A percentile compares a stretch with the other conserved stretches of the same genome.
phyloP scores from a whole-genome alignment of 2,329 filamentous ascomycete genomes.

The Madurella fahalii region DNA sequence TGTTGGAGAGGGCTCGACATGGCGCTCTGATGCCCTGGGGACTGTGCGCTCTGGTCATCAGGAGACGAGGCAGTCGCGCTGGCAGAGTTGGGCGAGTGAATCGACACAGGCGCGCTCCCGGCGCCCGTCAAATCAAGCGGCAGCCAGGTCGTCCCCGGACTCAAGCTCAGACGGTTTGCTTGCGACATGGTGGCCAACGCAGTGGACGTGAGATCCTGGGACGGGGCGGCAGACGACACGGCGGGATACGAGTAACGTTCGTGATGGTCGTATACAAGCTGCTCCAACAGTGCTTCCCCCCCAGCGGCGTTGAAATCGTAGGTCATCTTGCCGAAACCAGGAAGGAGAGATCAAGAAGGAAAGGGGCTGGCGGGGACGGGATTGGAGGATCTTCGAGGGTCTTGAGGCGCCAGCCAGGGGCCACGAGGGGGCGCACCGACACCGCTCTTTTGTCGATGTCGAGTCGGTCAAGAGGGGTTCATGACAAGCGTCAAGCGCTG shows the following conservation, averaged over 20 bases:
- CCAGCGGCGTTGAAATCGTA: constrained; percentile 57
- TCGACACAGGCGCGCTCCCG: constrained; percentile 30
- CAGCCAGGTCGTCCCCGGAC: constrained; percentile 44
- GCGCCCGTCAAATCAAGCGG: constrained; percentile 45
- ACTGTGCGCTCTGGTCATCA: constrained; percentile 47
- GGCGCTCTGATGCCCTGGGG: constrained; percentile 42
- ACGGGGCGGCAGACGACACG: constrained; percentile 35
- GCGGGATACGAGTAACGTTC: constrained; percentile 50
- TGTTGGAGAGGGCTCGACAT: constrained; percentile 52
- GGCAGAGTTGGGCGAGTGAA: constrained; percentile 38
- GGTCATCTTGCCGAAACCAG: constrained; percentile 45
- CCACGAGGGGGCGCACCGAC: constrained; percentile 30
- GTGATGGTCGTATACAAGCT: constrained; percentile 55
- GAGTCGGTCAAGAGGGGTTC: constrained; percentile 34
- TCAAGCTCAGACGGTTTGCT: constrained; percentile 37
- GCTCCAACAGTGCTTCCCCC: constrained; percentile 56
- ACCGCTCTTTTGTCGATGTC: constrained; percentile 40
- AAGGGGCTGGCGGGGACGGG: constrained; percentile 32
- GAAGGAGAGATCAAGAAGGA: constrained; percentile 30
- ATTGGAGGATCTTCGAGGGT: constrained; percentile 41
- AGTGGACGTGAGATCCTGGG: constrained; percentile 34
- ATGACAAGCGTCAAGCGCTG: constrained; percentile 29
- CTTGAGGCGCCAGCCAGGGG: constrained; percentile 35
- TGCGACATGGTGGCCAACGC: constrained; percentile 37
- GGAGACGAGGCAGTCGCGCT: constrained; percentile 49